These are phyloP conservation scores for Mycena haematopus DNA, from an alignment of 768 basidiomycete species.

Conservation along the genomic window DNA sequence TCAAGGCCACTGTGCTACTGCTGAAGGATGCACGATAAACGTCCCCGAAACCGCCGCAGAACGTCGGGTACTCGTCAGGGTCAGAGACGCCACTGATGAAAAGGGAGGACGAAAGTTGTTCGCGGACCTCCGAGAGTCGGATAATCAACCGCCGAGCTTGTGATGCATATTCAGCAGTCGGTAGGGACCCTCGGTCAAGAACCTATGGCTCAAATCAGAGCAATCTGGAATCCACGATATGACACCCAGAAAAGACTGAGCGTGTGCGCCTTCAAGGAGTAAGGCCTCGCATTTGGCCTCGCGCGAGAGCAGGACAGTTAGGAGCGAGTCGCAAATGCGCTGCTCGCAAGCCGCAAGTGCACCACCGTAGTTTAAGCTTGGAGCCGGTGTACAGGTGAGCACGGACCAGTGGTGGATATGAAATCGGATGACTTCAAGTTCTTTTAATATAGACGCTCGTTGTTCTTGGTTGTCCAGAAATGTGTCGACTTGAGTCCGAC, in stretches of 20 bases:
- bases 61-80: conserved; percentile 9
- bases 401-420: neutral
- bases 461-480: neutral
- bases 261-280: conserved; percentile 1
- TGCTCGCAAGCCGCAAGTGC: conserved; percentile 2
- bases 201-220: neutral
- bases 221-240: neutral
- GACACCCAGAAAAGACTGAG: conserved; percentile 6
- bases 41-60: conserved; percentile 6
- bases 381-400: neutral
- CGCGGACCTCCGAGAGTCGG: conserved; percentile 2
- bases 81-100: conserved; percentile 12
- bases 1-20: neutral
- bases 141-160: conserved; percentile 7
- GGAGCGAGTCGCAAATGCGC: conserved; percentile 5
- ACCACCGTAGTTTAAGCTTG: too few relatives aligned
- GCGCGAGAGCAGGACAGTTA: conserved; percentile 1
- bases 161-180: neutral
- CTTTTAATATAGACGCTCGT: neutral
- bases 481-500: neutral
- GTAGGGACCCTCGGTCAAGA: conserved; percentile 6
- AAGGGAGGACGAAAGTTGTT: conserved; percentile 3
- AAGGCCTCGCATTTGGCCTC: neutral
- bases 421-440: too few relatives aligned
- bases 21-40: conserved; percentile 3